These are phyloP conservation scores for Nicotiana obtusifolia DNA, from an alignment of 257 asterid species.

Conservation along the genomic window DNA sequence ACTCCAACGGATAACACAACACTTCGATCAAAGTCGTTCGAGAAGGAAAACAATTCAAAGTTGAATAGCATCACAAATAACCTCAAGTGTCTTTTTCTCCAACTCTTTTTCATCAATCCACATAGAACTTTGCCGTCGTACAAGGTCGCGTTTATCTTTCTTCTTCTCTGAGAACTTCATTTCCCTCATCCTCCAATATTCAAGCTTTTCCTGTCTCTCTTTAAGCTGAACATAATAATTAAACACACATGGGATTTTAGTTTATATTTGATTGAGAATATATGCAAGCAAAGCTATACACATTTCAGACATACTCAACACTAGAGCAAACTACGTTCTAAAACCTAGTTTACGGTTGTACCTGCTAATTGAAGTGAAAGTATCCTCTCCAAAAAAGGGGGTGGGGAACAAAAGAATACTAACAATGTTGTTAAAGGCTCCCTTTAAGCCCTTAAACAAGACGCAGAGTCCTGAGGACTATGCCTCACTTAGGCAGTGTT, in stretches of 20 bases:
- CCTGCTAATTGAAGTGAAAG: not conserved
- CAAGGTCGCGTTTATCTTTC: constrained; percentile 45
- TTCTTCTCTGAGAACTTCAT: constrained; percentile 42
- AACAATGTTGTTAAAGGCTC: not conserved
- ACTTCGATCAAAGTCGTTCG: not conserved
- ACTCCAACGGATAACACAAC: not conserved
- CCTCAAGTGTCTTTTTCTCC: constrained; percentile 23
- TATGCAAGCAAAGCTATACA: not conserved
- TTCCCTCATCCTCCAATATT: constrained; percentile 72
- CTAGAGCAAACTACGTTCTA: not conserved
- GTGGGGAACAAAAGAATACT: not conserved
- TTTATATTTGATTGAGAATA: not conserved
- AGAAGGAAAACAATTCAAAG: constrained; percentile 10
- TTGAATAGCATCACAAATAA: not conserved
- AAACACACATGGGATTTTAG: not conserved
- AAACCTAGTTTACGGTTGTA: not conserved
- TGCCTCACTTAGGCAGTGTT: not conserved
- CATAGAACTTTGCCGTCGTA: constrained; percentile 51
- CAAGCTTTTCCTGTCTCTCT: constrained; percentile 75
- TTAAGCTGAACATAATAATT: constrained; percentile 36
- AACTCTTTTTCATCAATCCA: constrained; percentile 53
- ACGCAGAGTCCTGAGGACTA: too few relatives aligned
- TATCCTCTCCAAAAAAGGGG: not conserved
- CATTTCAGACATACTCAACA: not conserved
- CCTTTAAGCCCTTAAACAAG: not conserved